phyloP scores from a whole-genome alignment of 2,329 filamentous ascomycete species.

The Pestalotiopsis sp. region DNA sequence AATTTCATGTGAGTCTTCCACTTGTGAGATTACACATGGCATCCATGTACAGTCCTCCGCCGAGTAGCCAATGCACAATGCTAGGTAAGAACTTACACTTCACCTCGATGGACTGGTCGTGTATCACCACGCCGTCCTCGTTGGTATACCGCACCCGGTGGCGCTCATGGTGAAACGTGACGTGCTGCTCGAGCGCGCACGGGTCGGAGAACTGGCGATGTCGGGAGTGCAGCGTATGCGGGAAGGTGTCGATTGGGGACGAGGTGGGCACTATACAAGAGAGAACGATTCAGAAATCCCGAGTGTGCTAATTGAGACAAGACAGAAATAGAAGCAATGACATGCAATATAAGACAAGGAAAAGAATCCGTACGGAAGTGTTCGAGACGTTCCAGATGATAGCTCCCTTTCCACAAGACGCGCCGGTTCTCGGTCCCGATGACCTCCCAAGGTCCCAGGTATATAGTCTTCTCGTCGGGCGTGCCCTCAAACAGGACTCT shows the following conservation, averaged over 20 bases:
- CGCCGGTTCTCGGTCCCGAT: conserved; percentile 49
- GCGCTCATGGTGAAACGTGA: conserved; percentile 46
- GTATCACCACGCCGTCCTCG: conserved; percentile 47
- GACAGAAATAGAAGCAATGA: too few species aligned
- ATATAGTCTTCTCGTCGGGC: conserved; percentile 49
- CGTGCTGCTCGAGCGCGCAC: conserved; percentile 50
- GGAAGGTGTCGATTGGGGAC: conserved; percentile 45
- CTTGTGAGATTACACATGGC: too few species aligned
- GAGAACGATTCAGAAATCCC: background rate
- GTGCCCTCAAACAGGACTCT: conserved; percentile 56
- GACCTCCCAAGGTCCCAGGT: conserved; percentile 57
- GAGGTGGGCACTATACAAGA: conserved; percentile 45
- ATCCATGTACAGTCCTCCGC: background rate
- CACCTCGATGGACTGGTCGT: conserved; percentile 50
- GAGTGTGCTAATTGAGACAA: conserved; percentile 7
- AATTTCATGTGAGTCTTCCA: too few species aligned
- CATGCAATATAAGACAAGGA: too few species aligned
- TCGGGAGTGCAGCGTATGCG: conserved; percentile 51
- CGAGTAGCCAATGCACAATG: background rate
- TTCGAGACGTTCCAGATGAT: conserved; percentile 53
- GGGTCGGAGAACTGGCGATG: conserved; percentile 54
- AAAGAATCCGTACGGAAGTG: conserved; percentile 46
- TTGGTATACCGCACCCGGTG: conserved; percentile 52
- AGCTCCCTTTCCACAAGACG: conserved; percentile 56
- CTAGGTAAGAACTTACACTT: conserved; percentile 29